Evolutionary conservation across 2,329 filamentous ascomycete species (phyloP).

Genomic region (Penicillium sp.): DNA sequence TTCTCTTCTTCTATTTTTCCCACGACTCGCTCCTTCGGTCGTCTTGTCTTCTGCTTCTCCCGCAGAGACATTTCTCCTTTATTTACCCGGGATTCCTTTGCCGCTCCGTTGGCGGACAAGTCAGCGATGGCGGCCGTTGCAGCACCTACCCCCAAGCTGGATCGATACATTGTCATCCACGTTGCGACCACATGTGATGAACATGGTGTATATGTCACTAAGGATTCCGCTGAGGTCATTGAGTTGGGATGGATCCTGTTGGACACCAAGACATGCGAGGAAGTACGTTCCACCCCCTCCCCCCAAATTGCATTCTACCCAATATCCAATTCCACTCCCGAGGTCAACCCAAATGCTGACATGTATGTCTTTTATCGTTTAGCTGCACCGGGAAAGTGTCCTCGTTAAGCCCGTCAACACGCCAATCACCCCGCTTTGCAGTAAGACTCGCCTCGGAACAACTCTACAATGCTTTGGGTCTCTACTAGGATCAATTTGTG

Average conservation of each 20-base stretch:
- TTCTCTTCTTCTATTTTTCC: slow-evolving; percentile 30
- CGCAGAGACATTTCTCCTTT: slow-evolving; percentile 26
- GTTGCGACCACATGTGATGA: slow-evolving; percentile 98
- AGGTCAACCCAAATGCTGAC: slow-evolving; percentile 25
- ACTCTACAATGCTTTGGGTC: slow-evolving; percentile 2
- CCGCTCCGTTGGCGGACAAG: slow-evolving; percentile 29
- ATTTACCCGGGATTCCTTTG: slow-evolving; percentile 24
- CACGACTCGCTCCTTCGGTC: slow-evolving; percentile 28
- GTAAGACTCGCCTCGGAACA: slow-evolving; percentile 61
- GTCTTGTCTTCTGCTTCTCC: slow-evolving; percentile 30
- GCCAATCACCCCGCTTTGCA: slow-evolving; percentile 96
- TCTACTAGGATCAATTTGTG: slow-evolving; percentile 21
- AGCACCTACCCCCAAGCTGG: slow-evolving; percentile 66
- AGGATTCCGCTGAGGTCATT: slow-evolving; percentile 98
- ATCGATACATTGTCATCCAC: slow-evolving; percentile 97
- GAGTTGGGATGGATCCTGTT: slow-evolving; percentile 97
- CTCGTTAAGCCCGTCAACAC: slow-evolving; percentile 98
- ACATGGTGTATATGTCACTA: slow-evolving; percentile 98
- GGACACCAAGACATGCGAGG: slow-evolving; percentile 84
- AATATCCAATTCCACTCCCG: slow-evolving; percentile 7
- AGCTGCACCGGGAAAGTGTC: slow-evolving; percentile 93
- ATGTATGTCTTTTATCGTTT: slow-evolving; percentile 18
- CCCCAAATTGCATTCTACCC: slow-evolving; percentile 10
- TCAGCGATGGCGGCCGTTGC: slow-evolving; percentile 45
- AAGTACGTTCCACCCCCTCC: slow-evolving; percentile 61